Evolutionary conservation across 1,284 basidiomycete species (phyloP).

Genomic region (Sphagnurus paluster): DNA sequence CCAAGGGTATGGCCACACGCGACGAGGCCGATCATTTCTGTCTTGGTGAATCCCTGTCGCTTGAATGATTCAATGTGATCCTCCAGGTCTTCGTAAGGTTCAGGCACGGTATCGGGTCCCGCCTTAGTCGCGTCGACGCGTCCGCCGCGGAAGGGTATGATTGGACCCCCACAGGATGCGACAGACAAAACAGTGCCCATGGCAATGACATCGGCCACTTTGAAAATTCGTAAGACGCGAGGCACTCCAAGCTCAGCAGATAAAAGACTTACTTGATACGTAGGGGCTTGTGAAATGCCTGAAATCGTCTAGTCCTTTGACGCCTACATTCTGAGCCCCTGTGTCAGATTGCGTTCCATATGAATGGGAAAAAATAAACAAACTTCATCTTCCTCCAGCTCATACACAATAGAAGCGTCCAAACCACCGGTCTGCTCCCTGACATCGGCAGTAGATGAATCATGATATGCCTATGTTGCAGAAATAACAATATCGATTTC

Average conservation of each 20-base stretch:
- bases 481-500: not conserved
- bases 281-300: not conserved
- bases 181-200: not conserved
- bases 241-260: not conserved
- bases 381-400: not conserved
- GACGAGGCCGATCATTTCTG: slow-evolving; percentile 2
- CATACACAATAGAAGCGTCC: not conserved
- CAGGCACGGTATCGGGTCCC: not conserved
- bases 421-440: not conserved
- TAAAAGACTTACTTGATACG: not conserved
- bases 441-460: not conserved
- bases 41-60: slow-evolving; percentile 1
- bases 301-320: not conserved
- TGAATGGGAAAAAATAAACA: not conserved
- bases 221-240: not conserved
- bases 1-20: slow-evolving; percentile 2
- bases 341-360: not conserved
- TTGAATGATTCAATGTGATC: not conserved
- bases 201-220: not conserved
- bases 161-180: not conserved
- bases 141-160: not conserved
- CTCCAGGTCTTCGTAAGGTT: not conserved
- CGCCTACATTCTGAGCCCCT: not conserved
- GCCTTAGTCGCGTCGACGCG: not conserved
- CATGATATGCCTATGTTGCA: not conserved